Percentiles rank a stretch among this genome's conserved stretches.
These are phyloP conservation scores for Mycena crocata DNA, from an alignment of 768 basidiomycete species.

Conservation along the genomic window DNA sequence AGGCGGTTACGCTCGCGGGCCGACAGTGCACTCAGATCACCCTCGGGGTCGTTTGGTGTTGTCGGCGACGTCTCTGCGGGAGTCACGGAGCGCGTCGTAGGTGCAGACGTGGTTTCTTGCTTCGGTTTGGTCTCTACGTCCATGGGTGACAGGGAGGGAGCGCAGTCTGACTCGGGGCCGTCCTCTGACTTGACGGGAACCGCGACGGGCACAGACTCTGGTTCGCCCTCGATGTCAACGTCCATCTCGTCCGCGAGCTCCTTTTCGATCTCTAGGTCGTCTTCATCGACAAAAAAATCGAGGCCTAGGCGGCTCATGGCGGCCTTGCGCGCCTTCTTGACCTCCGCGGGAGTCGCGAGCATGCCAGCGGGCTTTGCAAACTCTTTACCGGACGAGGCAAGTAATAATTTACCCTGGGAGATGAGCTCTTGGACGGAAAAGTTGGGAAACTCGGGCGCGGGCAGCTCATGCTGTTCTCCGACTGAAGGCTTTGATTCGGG, in stretches of 20 bases:
- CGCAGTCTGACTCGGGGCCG: conserved; percentile 19
- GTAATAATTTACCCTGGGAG: conserved; percentile 78
- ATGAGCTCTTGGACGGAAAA: conserved; percentile 86
- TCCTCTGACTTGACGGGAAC: conserved; percentile 52
- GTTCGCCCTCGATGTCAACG: conserved; percentile 83
- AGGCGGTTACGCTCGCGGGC: conserved; percentile 94
- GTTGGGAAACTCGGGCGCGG: conserved; percentile 70
- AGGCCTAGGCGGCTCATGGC: conserved; percentile 90
- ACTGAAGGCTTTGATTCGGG: conserved; percentile 48
- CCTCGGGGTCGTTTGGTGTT: conserved; percentile 56
- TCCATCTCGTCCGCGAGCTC: conserved; percentile 86
- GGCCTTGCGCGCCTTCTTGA: conserved; percentile 88
- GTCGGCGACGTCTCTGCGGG: conserved; percentile 66
- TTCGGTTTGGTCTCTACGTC: conserved; percentile 53
- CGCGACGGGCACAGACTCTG: conserved; percentile 55
- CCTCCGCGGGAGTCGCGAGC: conserved; percentile 79
- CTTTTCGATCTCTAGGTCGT: conserved; percentile 88
- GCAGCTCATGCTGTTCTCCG: conserved; percentile 42
- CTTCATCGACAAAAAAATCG: conserved; percentile 83
- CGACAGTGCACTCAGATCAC: conserved; percentile 72
- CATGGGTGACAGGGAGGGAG: conserved; percentile 52
- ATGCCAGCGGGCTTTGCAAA: conserved; percentile 82
- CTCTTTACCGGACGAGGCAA: conserved; percentile 95
- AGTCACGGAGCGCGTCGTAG: conserved; percentile 57
- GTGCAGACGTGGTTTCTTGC: conserved; percentile 53